Percentiles rank a stretch among this genome's conserved stretches.
Evolutionary conservation across 2,329 filamentous ascomycete species (phyloP).

Genomic region (Xylaria arbuscula): DNA sequence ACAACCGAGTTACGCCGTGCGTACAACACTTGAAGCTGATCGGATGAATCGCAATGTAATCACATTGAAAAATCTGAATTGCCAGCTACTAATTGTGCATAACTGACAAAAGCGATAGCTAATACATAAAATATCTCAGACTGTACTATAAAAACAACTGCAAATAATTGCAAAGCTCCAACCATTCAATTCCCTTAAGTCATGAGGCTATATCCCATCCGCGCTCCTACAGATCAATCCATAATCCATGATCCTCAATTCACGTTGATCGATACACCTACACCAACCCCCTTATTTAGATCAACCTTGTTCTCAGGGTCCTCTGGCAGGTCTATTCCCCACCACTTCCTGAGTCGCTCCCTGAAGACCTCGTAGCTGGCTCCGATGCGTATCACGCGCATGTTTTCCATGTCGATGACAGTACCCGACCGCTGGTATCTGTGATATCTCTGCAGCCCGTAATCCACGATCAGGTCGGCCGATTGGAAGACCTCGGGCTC

Average conservation of each 20-base stretch:
- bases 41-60: too few species aligned
- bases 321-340: slow-evolving; percentile 22
- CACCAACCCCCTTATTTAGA: background rate
- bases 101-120: too few species aligned
- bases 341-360: slow-evolving; percentile 21
- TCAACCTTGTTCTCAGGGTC: slow-evolving; percentile 24
- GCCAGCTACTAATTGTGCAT: too few species aligned
- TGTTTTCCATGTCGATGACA: slow-evolving; percentile 22
- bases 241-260: background rate
- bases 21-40: too few species aligned
- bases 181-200: background rate
- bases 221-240: background rate
- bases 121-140: too few species aligned
- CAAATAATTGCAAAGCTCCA: background rate
- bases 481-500: slow-evolving; percentile 19
- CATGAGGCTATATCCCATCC: background rate
- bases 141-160: too few species aligned
- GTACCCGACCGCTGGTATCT: slow-evolving; percentile 21
- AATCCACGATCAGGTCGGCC: slow-evolving; percentile 29
- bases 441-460: slow-evolving; percentile 30
- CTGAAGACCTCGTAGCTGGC: slow-evolving; percentile 28
- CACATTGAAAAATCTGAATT: too few species aligned
- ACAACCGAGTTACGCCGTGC: too few species aligned
- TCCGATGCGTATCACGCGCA: slow-evolving; percentile 27
- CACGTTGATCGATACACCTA: slow-evolving; percentile 1